Conservation (phyloP, 2,329 filamentous ascomycete genomes). For the Hypoxylon sp. region DNA sequence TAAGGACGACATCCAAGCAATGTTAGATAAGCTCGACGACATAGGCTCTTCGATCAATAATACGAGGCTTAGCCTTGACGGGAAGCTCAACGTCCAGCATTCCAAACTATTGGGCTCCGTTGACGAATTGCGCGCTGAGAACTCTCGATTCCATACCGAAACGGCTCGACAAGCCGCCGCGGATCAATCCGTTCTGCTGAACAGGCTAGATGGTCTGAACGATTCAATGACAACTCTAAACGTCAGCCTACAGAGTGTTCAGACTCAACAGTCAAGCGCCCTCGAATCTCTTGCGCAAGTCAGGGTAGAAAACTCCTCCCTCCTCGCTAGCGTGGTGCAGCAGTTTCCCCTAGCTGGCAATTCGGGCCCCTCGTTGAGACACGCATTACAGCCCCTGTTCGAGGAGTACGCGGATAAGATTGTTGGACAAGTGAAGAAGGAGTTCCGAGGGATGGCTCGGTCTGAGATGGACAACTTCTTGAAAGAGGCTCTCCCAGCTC, state of each 20-base stretch:
- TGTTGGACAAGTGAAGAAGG: constrained; percentile 26
- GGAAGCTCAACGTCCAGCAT: neutral
- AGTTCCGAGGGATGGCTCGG: constrained; percentile 29
- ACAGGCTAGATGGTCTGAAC: constrained; percentile 5
- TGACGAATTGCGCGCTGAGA: constrained; percentile 20
- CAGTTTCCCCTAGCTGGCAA: constrained; percentile 13
- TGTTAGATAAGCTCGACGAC: constrained; percentile 20
- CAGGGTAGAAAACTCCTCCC: constrained; percentile 25
- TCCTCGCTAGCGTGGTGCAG: constrained; percentile 19
- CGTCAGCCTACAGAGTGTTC: constrained; percentile 8
- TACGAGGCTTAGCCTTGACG: constrained; percentile 5
- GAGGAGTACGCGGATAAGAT: constrained; percentile 40
- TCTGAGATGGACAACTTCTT: constrained; percentile 20
- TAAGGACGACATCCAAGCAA: constrained; percentile 21
- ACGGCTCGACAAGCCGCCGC: constrained; percentile 6
- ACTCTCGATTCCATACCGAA: constrained; percentile 25
- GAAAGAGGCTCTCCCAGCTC: neutral
- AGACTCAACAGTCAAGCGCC: constrained; percentile 16
- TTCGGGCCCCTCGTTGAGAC: constrained; percentile 12
- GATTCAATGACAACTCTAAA: constrained; percentile 11
- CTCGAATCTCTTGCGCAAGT: constrained; percentile 24
- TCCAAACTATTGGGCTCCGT: constrained; percentile 26
- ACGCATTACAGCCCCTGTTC: constrained; percentile 26
- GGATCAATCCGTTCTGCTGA: neutral
- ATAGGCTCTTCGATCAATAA: constrained; percentile 16